Conservation (phyloP, 2,329 filamentous ascomycete species). For the Botryotinia globosa region DNA sequence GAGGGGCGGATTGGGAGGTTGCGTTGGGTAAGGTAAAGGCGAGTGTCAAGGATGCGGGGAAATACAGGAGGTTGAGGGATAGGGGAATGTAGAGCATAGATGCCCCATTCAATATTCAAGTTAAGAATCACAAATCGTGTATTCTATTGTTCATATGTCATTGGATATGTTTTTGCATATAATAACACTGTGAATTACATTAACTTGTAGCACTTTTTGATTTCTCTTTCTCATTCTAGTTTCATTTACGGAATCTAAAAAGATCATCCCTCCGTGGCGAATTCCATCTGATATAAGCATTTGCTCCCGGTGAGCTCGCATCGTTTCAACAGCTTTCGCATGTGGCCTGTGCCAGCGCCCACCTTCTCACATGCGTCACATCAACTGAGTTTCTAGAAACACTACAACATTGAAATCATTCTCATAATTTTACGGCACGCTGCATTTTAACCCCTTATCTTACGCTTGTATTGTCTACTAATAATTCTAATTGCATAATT, state of each 20-base stretch:
- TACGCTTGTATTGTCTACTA: not conserved
- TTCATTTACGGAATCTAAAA: not conserved
- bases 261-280: not conserved
- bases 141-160: not conserved
- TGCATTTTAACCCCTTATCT: not conserved
- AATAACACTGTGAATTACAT: not conserved
- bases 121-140: not conserved
- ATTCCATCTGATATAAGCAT: not conserved
- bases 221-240: not conserved
- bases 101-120: not conserved
- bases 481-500: not conserved
- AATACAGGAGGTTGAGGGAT: constrained; percentile 39
- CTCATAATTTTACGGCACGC: not conserved
- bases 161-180: not conserved
- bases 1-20: constrained; percentile 37
- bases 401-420: not conserved
- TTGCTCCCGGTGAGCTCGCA: not conserved
- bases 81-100: constrained; percentile 36
- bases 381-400: not conserved
- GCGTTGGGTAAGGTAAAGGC: constrained; percentile 37
- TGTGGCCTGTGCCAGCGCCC: not conserved
- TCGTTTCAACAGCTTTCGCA: not conserved
- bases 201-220: not conserved
- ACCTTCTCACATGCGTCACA: not conserved
- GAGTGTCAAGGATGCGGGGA: constrained; percentile 40